These are phyloP conservation scores for Fomitopsis palustris DNA, from an alignment of 1,284 basidiomycete genomes.

Conservation along the genomic window DNA sequence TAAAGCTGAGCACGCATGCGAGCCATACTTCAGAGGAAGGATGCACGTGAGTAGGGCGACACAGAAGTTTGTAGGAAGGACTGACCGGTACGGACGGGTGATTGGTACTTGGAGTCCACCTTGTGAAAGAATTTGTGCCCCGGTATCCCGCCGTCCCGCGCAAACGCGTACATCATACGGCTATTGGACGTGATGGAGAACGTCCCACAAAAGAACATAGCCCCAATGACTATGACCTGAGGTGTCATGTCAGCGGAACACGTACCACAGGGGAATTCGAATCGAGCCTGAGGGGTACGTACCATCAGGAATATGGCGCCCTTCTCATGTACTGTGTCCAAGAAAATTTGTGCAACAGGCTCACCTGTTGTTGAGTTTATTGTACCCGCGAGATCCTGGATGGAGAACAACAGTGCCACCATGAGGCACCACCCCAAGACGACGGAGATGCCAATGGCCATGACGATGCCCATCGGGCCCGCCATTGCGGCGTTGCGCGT, in stretches of 20 bases:
- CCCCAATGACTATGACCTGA: conserved; percentile 59
- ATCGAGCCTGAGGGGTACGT: too few relatives aligned
- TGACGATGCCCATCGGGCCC: conserved; percentile 62
- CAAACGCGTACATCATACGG: conserved; percentile 78
- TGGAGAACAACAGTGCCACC: conserved; percentile 68
- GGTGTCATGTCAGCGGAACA: too few relatives aligned
- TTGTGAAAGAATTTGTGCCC: conserved; percentile 64
- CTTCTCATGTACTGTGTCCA: conserved; percentile 69
- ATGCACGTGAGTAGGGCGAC: neutral
- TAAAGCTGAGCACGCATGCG: conserved; percentile 72
- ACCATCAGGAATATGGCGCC: conserved; percentile 73
- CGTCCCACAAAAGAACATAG: conserved; percentile 72
- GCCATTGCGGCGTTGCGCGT: conserved; percentile 71
- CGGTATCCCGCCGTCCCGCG: conserved; percentile 67
- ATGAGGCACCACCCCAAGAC: conserved; percentile 71
- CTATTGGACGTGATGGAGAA: conserved; percentile 77
- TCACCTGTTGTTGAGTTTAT: conserved; percentile 53
- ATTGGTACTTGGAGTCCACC: conserved; percentile 54
- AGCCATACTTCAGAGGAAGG: conserved; percentile 55
- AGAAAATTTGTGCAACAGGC: conserved; percentile 73
- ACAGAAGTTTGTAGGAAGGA: neutral
- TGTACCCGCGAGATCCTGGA: conserved; percentile 63
- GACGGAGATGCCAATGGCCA: conserved; percentile 67
- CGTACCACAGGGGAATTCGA: too few relatives aligned
- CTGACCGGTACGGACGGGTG: conserved; percentile 65